These are phyloP conservation scores for Globisporangium polare DNA, from an alignment of 352 stramenopile genomes.

Conservation along the genomic window DNA sequence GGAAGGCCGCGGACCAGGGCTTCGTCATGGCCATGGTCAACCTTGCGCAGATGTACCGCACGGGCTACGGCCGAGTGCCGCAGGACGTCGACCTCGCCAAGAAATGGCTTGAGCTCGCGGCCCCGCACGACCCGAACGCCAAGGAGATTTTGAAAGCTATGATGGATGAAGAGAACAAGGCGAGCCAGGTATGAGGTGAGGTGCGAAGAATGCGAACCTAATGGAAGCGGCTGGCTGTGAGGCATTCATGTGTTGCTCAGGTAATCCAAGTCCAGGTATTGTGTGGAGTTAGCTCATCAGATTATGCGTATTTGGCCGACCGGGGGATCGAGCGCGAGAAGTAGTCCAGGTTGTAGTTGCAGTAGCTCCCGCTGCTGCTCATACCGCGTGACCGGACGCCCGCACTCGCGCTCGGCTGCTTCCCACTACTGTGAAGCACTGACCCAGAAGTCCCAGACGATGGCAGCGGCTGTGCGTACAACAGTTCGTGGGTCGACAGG, in stretches of 20 bases:
- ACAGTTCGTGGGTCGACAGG: conserved; percentile 11
- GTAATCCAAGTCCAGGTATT: neutral
- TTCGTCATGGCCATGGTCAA: conserved; percentile 89
- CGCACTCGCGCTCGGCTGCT: neutral
- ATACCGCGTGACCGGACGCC: neutral
- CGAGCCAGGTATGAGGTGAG: conserved; percentile 1
- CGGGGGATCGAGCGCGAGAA: conserved; percentile 2
- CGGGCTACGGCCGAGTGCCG: conserved; percentile 59
- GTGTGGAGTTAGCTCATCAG: neutral
- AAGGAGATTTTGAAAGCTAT: conserved; percentile 67
- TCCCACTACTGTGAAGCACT: neutral
- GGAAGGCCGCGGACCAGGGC: conserved; percentile 64
- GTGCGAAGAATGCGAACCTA: neutral
- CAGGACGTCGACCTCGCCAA: conserved; percentile 55
- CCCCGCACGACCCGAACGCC: conserved; percentile 69
- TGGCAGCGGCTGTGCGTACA: neutral
- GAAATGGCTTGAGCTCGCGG: conserved; percentile 75
- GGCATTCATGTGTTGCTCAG: neutral
- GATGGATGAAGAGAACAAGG: conserved; percentile 11
- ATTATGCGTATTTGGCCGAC: conserved; percentile 10
- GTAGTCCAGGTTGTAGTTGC: conserved; percentile 7
- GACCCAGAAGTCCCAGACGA: neutral
- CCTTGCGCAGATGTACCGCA: conserved; percentile 80
- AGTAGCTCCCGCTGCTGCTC: conserved; percentile 6
- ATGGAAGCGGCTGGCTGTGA: neutral